These are phyloP conservation scores for Astrocystis sublimbata DNA, from an alignment of 495 filamentous ascomycete species.

Conservation along the genomic window DNA sequence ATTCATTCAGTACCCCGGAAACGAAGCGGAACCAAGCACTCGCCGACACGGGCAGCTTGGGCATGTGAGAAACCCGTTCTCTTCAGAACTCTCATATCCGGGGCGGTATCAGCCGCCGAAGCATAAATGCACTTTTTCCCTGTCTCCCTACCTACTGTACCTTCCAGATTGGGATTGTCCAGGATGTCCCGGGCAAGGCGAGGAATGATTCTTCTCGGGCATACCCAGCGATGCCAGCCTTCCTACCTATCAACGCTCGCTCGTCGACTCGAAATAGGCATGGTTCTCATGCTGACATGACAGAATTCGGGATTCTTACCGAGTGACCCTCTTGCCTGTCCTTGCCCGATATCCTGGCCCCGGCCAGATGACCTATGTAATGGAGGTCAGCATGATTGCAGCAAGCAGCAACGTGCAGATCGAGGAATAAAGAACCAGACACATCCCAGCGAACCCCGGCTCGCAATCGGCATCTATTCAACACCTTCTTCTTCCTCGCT, in stretches of 20 bases:
- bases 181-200: not conserved
- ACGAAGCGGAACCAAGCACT: not conserved
- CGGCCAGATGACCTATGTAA: slow-evolving; percentile 5
- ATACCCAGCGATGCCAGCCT: no score
- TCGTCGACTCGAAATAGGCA: not conserved
- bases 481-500: no score
- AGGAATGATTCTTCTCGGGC: slow-evolving; percentile 6
- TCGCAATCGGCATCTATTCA: not conserved
- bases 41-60: not conserved
- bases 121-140: not conserved
- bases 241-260: not conserved
- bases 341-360: not conserved
- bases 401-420: not conserved
- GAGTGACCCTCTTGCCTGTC: slow-evolving; percentile 10
- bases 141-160: no score
- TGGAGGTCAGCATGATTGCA: not conserved
- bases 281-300: slow-evolving; percentile 13
- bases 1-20: not conserved
- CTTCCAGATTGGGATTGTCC: slow-evolving; percentile 8
- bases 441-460: not conserved
- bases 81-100: not conserved
- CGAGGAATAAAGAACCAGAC: slow-evolving; percentile 1
- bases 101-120: not conserved
- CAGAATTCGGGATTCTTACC: slow-evolving; percentile 1
- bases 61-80: not conserved